Evolutionary conservation across 75 land plant genomes (phyloP).

Genomic region (Sequoia sempervirens): DNA sequence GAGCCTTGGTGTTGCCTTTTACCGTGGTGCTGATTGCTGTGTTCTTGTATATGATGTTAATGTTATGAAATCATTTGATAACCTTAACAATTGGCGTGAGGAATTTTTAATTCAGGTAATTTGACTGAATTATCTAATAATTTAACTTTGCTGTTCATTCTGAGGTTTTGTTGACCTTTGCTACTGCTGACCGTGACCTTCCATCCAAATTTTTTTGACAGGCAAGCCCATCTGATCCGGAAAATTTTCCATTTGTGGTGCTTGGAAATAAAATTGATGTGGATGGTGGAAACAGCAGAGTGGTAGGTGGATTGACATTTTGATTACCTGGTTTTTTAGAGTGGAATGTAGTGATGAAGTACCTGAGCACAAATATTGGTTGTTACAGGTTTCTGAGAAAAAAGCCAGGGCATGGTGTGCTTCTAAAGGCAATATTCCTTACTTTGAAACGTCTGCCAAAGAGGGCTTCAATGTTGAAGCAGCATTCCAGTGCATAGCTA

Average conservation of each 20-base stretch:
- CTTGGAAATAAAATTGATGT: slow-evolving; percentile 80
- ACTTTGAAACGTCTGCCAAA: slow-evolving; percentile 77
- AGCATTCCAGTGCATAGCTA: slow-evolving; percentile 68
- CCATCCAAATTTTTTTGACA: slow-evolving; percentile 14
- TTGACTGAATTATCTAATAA: too few relatives aligned
- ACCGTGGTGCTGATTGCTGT: slow-evolving; percentile 78
- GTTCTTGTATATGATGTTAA: slow-evolving; percentile 82
- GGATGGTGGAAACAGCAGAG: slow-evolving; percentile 89
- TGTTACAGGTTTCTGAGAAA: slow-evolving; percentile 62
- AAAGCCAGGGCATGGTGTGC: slow-evolving; percentile 76
- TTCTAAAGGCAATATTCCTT: slow-evolving; percentile 67
- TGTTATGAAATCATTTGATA: slow-evolving; percentile 70
- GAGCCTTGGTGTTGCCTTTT: slow-evolving; percentile 78
- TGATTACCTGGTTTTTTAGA: neutral
- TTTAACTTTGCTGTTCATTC: neutral
- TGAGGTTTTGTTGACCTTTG: neutral
- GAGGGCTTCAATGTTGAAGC: slow-evolving; percentile 72
- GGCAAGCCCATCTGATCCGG: slow-evolving; percentile 86
- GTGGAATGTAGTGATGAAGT: neutral
- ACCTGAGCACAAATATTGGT: neutral
- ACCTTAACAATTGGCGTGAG: slow-evolving; percentile 68
- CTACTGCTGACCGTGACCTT: neutral
- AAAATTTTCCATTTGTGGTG: slow-evolving; percentile 83
- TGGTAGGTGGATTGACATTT: slow-evolving; percentile 35
- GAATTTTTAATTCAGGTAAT: slow-evolving; percentile 71